A percentile compares a stretch with the other conserved stretches of the same genome.
These are phyloP conservation scores for Hypoxylon rickii DNA, from an alignment of 495 filamentous ascomycete genomes.

Conservation along the genomic window DNA sequence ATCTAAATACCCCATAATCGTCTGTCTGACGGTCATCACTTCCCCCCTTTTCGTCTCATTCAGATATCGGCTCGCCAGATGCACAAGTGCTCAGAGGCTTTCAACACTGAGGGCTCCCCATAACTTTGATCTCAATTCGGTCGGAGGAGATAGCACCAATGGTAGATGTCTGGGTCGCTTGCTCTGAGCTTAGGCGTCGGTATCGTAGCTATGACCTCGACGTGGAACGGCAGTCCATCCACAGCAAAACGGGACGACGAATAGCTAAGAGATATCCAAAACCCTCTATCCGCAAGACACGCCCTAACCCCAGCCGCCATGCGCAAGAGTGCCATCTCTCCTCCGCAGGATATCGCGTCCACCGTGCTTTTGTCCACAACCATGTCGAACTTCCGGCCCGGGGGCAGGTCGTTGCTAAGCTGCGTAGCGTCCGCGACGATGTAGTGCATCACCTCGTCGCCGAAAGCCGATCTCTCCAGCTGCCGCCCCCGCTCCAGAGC, in stretches of 20 bases:
- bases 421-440: conserved; percentile 42
- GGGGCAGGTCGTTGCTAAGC: conserved; percentile 17
- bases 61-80: no score
- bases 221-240: conserved; percentile 38
- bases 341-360: conserved; percentile 48
- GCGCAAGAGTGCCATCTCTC: conserved; percentile 26
- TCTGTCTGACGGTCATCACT: no score
- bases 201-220: conserved; percentile 40
- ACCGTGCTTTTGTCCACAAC: conserved; percentile 50
- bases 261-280: conserved; percentile 50
- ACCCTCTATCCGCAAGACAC: conserved; percentile 33
- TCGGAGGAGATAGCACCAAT: conserved; percentile 44
- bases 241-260: conserved; percentile 41
- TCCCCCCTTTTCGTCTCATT: no score
- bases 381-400: conserved; percentile 27
- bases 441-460: conserved; percentile 42
- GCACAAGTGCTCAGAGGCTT: no score
- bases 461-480: conserved; percentile 40
- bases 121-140: no score
- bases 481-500: conserved; percentile 42
- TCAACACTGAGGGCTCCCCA: no score
- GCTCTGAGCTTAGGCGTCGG: conserved; percentile 38
- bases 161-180: conserved; percentile 45
- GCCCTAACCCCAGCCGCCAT: conserved; percentile 37
- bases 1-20: no score